Evolutionary conservation across 1,284 basidiomycete species (phyloP), one percentile per base, ranked within the genome.

Genomic region (Irpex sp.): DNA sequence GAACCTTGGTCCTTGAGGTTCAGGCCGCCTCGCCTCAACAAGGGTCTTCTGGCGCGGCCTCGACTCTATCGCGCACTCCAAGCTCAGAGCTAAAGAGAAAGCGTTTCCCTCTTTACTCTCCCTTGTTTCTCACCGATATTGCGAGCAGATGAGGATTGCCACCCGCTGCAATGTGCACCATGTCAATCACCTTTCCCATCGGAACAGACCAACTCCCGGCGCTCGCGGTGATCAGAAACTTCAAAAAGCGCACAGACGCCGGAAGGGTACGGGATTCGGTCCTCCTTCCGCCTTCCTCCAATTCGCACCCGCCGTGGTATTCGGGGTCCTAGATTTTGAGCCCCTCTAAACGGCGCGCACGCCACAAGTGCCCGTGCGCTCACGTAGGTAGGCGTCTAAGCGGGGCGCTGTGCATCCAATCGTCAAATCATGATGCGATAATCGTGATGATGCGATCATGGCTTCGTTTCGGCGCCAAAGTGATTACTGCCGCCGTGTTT

Each of bases 361-460:
- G 49, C 49, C 49, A 21, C 49, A n/a, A 7, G 11, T 21, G 49
- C 49, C 49, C 15, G 49, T 26, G 26, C 40, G 8, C 40, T 11
- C 11, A 44, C 11, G 11, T 9, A 44, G 4, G 7, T 2, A 51
- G 19, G 49, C 49, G 49, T 17, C 17, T n/a, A 21, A 51, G 19
- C n/a, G 19, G 49, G 49, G 15, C n/a, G 49, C 49, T 44, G 40
- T 11, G 26, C 8, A 44, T 44, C 7, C 13, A n/a, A 21, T 51
- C 49, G 49, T 51, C 49, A 51, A 51, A 51, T 51, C 49, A n/a
- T 51, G 49, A 51, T 51, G 49, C n/a, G 49, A 51, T 51, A 51
- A 51, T 51, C 19, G 49, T 51, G 13, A 51, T 51, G 49, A 51
- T 51, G 49, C 49, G 49, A 51, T 21, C 19, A 21, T 21, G 17